phyloP scores from a whole-genome alignment of 106 monocot species.

The Dendrobium officinale region DNA sequence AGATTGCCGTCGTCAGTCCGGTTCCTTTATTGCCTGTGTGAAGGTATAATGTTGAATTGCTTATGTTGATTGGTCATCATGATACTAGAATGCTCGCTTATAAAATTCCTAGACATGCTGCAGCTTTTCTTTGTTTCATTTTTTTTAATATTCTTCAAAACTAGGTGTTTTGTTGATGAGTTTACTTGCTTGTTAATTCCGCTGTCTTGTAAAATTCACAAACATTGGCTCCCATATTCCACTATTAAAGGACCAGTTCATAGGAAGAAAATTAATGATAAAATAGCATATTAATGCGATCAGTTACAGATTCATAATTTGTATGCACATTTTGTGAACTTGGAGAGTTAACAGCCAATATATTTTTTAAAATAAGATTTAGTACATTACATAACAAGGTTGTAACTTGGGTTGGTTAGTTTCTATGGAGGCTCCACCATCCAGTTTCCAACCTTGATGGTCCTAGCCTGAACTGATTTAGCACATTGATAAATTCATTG shows the following conservation, averaged over 20 bases:
- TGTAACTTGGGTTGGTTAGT: neutral
- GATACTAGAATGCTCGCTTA: neutral
- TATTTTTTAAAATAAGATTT: neutral
- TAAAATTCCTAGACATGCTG: neutral
- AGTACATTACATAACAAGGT: neutral
- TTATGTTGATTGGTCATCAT: neutral
- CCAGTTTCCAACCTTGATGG: neutral
- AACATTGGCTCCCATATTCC: slow-evolving; percentile 1
- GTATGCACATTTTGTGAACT: neutral
- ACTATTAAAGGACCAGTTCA: neutral
- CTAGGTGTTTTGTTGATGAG: neutral
- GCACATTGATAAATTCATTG: neutral
- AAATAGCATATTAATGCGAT: neutral
- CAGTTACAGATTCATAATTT: neutral
- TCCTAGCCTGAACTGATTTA: neutral
- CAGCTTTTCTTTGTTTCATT: neutral
- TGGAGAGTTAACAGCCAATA: neutral
- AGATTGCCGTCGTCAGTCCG: slow-evolving; percentile 85
- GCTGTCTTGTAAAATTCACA: neutral
- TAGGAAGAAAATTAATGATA: neutral
- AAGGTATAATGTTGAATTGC: slow-evolving; percentile 45
- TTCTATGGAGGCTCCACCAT: neutral
- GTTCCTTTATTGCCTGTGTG: slow-evolving; percentile 87
- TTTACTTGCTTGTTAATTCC: neutral
- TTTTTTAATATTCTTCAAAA: neutral